phyloP scores from a whole-genome alignment of 202 grass and related monocot genomes.

The Zoysia matrella region DNA sequence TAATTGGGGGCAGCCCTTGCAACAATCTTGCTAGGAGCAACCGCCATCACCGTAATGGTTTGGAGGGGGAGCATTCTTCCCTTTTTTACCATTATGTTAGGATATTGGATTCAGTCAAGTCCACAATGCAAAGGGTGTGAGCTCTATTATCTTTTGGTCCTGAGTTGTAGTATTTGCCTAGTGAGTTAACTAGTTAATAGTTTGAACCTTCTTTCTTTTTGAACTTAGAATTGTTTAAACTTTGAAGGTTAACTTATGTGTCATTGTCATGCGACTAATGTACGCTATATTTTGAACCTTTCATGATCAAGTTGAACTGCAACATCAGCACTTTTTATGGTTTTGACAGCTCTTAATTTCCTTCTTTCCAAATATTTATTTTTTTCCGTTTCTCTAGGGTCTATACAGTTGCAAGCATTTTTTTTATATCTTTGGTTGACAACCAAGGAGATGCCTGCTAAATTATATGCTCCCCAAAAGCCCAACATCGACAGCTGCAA shows the following conservation, averaged over 20 bases:
- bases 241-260: background rate
- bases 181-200: background rate
- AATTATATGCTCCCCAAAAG: background rate
- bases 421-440: background rate
- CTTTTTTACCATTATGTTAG: background rate
- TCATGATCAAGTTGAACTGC: background rate
- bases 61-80: background rate
- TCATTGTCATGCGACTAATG: background rate
- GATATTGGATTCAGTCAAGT: background rate
- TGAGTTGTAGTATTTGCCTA: background rate
- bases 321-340: background rate
- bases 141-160: background rate
- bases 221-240: no score
- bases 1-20: background rate
- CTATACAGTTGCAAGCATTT: no score
- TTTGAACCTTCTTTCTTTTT: background rate
- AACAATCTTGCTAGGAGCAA: no score
- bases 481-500: background rate
- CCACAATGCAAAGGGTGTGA: background rate
- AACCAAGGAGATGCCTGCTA: background rate
- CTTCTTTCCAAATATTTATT: background rate
- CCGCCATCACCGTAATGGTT: no score
- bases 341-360: background rate
- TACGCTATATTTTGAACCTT: background rate
- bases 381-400: background rate